Evolutionary conservation across 768 basidiomycete species (phyloP).

Genomic region (Trametes maxima): DNA sequence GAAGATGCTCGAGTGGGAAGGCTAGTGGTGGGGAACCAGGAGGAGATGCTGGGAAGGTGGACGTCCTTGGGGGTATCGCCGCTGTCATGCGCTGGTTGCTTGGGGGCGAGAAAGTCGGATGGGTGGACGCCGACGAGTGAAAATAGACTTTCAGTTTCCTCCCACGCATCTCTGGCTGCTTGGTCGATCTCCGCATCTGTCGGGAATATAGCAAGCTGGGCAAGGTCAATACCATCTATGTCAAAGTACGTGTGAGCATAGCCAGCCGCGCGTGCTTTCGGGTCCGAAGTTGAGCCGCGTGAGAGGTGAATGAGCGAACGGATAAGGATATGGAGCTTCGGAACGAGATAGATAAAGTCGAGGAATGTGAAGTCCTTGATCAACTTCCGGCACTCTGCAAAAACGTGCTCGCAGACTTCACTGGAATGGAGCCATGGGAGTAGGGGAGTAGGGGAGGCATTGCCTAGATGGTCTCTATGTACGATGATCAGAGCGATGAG

Average conservation of each 20-base stretch:
- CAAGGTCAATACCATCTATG: background rate
- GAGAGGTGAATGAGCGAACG: background rate
- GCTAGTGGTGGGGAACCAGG: too few relatives aligned
- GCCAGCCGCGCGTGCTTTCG: background rate
- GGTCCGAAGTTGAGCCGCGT: background rate
- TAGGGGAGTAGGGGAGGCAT: slow-evolving; percentile 32
- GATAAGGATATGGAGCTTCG: slow-evolving; percentile 28
- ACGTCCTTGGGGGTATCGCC: too few relatives aligned
- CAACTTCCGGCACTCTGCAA: slow-evolving; percentile 34
- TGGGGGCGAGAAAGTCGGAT: background rate
- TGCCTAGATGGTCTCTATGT: slow-evolving; percentile 36
- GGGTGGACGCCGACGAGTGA: background rate
- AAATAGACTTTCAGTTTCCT: background rate
- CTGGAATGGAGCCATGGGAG: slow-evolving; percentile 40
- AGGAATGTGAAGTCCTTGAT: slow-evolving; percentile 38
- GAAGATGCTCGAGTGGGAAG: too few relatives aligned
- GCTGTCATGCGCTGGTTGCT: too few relatives aligned
- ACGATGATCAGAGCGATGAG: slow-evolving; percentile 36
- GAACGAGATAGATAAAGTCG: slow-evolving; percentile 36
- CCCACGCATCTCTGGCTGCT: background rate
- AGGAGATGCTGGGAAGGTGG: too few relatives aligned
- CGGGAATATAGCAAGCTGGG: background rate
- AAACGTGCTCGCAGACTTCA: slow-evolving; percentile 40
- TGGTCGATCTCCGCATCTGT: background rate
- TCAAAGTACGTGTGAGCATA: background rate